Conservation (phyloP, 2,329 filamentous ascomycete genomes). For the Aquanectria penicillioides region DNA sequence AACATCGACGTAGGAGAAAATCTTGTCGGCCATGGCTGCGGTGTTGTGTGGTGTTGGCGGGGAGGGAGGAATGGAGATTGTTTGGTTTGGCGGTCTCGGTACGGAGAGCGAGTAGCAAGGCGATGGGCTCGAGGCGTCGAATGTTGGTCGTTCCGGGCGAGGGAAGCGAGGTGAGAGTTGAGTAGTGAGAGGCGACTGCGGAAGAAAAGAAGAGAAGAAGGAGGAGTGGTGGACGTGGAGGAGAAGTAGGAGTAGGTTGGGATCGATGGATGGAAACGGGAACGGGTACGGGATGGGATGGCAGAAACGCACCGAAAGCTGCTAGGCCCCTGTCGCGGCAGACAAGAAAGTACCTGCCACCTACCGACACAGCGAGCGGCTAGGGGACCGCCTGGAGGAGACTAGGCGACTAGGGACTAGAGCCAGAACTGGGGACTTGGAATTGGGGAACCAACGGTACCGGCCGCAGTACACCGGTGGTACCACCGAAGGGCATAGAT, state of each 20-base stretch:
- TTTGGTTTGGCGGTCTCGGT: slow-evolving; percentile 21
- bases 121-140: slow-evolving; percentile 16
- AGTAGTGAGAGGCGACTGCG: slow-evolving; percentile 13
- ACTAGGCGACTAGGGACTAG: not conserved
- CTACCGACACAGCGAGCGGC: slow-evolving; percentile 7
- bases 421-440: no score
- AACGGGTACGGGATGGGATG: slow-evolving; percentile 19
- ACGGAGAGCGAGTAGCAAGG: no score
- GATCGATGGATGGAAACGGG: slow-evolving; percentile 19
- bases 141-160: slow-evolving; percentile 23
- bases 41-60: slow-evolving; percentile 29
- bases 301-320: slow-evolving; percentile 24
- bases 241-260: slow-evolving; percentile 20
- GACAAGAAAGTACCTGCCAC: slow-evolving; percentile 7
- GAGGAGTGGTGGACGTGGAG: slow-evolving; percentile 26
- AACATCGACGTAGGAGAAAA: slow-evolving; percentile 83
- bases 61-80: slow-evolving; percentile 18
- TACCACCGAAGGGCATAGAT: not conserved
- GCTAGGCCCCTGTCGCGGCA: slow-evolving; percentile 31
- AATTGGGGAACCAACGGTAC: no score
- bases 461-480: not conserved
- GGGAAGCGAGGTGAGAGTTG: slow-evolving; percentile 11
- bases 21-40: slow-evolving; percentile 48
- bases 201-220: slow-evolving; percentile 12
- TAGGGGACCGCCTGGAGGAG: not conserved